Conservation (phyloP, 208 protist genomes). For the Angomonas deanei region DNA sequence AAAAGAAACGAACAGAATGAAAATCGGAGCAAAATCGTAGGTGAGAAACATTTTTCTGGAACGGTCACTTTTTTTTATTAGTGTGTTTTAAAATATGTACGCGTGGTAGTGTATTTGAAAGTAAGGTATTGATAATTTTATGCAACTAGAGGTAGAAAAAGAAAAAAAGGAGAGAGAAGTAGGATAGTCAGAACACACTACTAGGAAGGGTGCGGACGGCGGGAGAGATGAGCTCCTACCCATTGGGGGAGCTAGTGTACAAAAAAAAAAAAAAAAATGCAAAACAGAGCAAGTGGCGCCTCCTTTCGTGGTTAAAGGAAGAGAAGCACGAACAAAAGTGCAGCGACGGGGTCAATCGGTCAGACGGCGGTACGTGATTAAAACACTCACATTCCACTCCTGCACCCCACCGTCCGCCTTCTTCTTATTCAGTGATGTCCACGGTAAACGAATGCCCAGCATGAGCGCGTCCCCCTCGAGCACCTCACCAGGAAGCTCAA, state of each 20-base stretch:
- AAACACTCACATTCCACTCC: conserved; percentile 29
- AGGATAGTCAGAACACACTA: neutral
- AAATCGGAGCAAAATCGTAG: conserved; percentile 47
- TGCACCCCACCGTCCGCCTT: conserved; percentile 1
- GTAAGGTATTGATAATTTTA: neutral
- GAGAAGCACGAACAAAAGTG: neutral
- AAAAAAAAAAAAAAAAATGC: no score
- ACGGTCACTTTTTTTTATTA: neutral
- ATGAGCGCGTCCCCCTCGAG: conserved; percentile 22
- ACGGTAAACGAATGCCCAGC: conserved; percentile 24
- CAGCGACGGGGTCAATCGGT: neutral
- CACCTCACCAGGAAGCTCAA: conserved; percentile 22
- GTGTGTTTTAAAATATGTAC: neutral
- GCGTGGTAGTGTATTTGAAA: neutral
- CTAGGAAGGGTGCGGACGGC: no score
- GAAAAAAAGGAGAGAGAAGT: neutral
- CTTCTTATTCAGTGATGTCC: conserved; percentile 39
- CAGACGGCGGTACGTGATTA: conserved; percentile 31
- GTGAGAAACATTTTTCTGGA: conserved; percentile 75
- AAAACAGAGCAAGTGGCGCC: no score
- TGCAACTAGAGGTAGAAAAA: neutral
- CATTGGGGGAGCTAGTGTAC: no score
- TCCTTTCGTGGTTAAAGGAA: neutral
- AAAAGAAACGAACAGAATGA: conserved; percentile 35
- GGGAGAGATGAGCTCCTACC: no score